A percentile compares a stretch with the other conserved stretches of the same genome.
Evolutionary conservation across 305 asterid species (phyloP).

Genomic region (Fraxinus floribunda): DNA sequence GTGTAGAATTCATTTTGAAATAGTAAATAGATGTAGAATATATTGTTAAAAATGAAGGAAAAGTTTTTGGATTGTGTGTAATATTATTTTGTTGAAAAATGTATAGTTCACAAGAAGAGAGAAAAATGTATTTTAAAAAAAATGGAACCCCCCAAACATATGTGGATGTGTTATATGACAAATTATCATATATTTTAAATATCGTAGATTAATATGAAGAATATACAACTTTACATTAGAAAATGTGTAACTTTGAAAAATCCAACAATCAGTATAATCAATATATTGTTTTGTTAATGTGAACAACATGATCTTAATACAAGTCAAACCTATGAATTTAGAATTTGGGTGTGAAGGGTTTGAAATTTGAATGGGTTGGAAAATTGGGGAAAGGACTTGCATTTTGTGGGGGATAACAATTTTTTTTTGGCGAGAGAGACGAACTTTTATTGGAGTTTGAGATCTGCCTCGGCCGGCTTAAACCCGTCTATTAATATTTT

Average conservation of each 20-base stretch:
- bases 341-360: neutral
- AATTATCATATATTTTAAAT: too few relatives aligned
- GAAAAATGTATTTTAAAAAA: too few relatives aligned
- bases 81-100: too few relatives aligned
- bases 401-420: conserved; percentile 25
- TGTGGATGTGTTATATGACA: neutral
- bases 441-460: conserved; percentile 31
- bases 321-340: neutral
- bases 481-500: conserved; percentile 20
- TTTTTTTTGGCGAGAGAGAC: too few relatives aligned
- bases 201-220: neutral
- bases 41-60: neutral
- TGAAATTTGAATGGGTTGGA: conserved; percentile 30
- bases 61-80: too few relatives aligned
- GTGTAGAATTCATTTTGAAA: too few relatives aligned
- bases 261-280: neutral
- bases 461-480: conserved; percentile 35
- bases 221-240: neutral
- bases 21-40: neutral
- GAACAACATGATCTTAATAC: neutral
- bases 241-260: neutral
- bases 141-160: neutral
- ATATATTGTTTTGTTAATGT: neutral
- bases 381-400: conserved; percentile 28
- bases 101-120: neutral